These are phyloP conservation scores for Colletotrichum tamarilloi DNA, from an alignment of 2,329 filamentous ascomycete species.

Conservation along the genomic window DNA sequence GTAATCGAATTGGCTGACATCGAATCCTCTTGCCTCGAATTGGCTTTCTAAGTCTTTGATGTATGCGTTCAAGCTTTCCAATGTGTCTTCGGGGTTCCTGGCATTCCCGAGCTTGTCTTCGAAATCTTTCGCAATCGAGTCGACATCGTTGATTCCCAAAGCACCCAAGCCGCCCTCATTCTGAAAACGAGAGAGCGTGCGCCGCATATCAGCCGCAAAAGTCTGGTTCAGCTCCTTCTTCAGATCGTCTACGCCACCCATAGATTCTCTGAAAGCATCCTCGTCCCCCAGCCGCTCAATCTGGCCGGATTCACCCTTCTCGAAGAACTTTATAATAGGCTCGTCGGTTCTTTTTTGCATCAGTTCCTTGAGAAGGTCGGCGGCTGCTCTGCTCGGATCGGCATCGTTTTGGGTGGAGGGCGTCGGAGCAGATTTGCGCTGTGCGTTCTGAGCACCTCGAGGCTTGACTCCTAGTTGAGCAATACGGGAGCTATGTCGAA, in stretches of 20 bases:
- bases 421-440: neutral
- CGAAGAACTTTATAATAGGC: slow-evolving; percentile 57
- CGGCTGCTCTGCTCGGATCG: slow-evolving; percentile 11
- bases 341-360: slow-evolving; percentile 30
- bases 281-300: slow-evolving; percentile 51
- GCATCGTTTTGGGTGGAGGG: neutral
- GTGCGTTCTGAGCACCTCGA: neutral
- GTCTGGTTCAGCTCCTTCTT: slow-evolving; percentile 43
- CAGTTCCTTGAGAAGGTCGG: slow-evolving; percentile 39
- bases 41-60: slow-evolving; percentile 46
- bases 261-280: slow-evolving; percentile 53
- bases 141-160: slow-evolving; percentile 58
- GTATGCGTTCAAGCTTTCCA: slow-evolving; percentile 48
- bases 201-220: slow-evolving; percentile 39
- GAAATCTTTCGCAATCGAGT: slow-evolving; percentile 51
- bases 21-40: slow-evolving; percentile 31
- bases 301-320: slow-evolving; percentile 54
- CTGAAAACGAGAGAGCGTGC: slow-evolving; percentile 44
- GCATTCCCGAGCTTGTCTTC: slow-evolving; percentile 27
- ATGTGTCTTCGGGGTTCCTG: slow-evolving; percentile 48
- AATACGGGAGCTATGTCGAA: slow-evolving; percentile 46
- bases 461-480: slow-evolving; percentile 30
- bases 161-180: slow-evolving; percentile 38
- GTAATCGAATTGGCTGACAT: slow-evolving; percentile 29
- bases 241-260: slow-evolving; percentile 46